phyloP scores from a whole-genome alignment of 352 stramenopile genomes.

The Phytophthora kernoviae region DNA sequence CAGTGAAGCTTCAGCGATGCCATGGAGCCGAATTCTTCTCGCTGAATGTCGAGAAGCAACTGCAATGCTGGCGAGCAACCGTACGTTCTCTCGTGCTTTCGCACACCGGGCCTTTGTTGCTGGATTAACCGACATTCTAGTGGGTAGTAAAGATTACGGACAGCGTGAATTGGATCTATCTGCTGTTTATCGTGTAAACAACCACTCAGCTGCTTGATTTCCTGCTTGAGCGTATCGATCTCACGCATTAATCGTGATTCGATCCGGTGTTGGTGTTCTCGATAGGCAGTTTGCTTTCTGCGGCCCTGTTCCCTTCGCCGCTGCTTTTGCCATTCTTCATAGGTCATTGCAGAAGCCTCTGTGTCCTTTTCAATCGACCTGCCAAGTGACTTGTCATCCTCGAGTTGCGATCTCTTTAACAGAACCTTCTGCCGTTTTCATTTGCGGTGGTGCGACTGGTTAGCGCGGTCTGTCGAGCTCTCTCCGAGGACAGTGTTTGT shows the following conservation, averaged over 20 bases:
- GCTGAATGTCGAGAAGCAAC: slow-evolving; percentile 31
- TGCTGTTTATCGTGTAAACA: neutral
- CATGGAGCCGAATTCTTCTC: slow-evolving; percentile 46
- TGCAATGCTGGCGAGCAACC: slow-evolving; percentile 35
- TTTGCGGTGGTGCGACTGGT: neutral
- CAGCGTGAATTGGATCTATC: slow-evolving; percentile 22
- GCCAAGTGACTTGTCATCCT: neutral
- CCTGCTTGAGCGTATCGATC: slow-evolving; percentile 38
- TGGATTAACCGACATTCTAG: slow-evolving; percentile 13
- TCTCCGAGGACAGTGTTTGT: neutral
- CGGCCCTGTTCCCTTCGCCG: slow-evolving; percentile 59
- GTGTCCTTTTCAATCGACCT: slow-evolving; percentile 11
- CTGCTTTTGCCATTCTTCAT: slow-evolving; percentile 42
- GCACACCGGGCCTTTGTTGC: slow-evolving; percentile 3
- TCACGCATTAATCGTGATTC: slow-evolving; percentile 29
- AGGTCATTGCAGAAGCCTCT: neutral
- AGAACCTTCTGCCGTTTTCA: neutral
- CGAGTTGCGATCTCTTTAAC: neutral
- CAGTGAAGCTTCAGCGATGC: slow-evolving; percentile 44
- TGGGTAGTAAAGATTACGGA: slow-evolving; percentile 42
- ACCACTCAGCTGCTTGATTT: slow-evolving; percentile 37
- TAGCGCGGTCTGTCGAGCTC: neutral
- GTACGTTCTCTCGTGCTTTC: neutral
- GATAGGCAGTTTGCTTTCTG: slow-evolving; percentile 63
- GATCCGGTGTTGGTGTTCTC: slow-evolving; percentile 50